Evolutionary conservation across 2,329 filamentous ascomycete genomes (phyloP), one percentile per base, ranked within the genome.

Genomic region (Claviceps monticola): DNA sequence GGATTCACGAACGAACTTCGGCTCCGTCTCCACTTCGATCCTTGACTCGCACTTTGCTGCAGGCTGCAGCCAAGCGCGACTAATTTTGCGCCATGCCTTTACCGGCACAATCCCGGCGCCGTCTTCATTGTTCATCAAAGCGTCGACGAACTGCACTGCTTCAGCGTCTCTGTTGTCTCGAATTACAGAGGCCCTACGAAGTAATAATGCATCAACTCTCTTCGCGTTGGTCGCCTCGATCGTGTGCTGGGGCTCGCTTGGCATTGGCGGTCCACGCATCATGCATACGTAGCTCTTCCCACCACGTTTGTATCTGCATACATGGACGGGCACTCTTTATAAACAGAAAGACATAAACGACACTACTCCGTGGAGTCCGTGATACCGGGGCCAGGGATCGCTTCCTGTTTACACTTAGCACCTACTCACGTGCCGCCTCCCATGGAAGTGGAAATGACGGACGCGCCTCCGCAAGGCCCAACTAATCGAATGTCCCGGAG

Each of bases 11-110:
- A 38, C 41, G 41, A 43, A 42, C 44, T 21, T 41, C 39, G 45
- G 38, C 38, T 36, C 34, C 34, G 34, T 51, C 39, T 34, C 45
- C 38, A 48, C 52, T 19, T 42, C 39, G 26, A 45, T 49, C 29
- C 45, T 51, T 17, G 19, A 17, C 45, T 51, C 38, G 38, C 23
- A 17, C 38, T 46, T 26, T 42, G 49, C 39, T 43, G 46, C 49
- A 51, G 46, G 36, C 49, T 29, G 46, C 49, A 29, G 13, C 17
- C 41, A 54, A 48, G 49, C 49, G 39, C 49, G 52, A 54, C 52
- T 46, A 39, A 17, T 49, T 48, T 48, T 39, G 36, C 52, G 45
- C 52, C 49, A 48, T 51, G 52, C 44, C 52, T 51, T 21, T 50
- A 47, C 48, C 52, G 42, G 48, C 45, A 51, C 48, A 21, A n/a